A percentile compares a stretch with the other conserved stretches of the same genome.
These are phyloP conservation scores for Volutella citrinella DNA, from an alignment of 2,329 filamentous ascomycete genomes.

Conservation along the genomic window DNA sequence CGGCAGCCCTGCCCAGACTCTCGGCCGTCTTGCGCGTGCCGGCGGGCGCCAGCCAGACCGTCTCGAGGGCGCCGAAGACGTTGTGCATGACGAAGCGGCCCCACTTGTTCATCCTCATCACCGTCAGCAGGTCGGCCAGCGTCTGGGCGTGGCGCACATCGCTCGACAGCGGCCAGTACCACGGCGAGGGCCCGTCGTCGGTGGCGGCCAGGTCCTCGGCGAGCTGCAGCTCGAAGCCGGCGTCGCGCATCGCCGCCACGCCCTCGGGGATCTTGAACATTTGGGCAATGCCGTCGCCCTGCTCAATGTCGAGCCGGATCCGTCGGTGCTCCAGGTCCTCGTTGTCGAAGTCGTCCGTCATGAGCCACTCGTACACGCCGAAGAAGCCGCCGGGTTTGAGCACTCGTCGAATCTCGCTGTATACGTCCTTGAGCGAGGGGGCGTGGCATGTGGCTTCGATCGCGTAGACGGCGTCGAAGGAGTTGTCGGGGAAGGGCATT, in stretches of 20 bases:
- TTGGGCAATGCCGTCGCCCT: conserved; percentile 90
- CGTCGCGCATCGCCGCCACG: conserved; percentile 73
- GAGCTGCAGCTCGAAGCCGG: conserved; percentile 72
- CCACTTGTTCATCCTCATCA: conserved; percentile 79
- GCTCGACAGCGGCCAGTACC: conserved; percentile 83
- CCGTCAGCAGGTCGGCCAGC: conserved; percentile 70
- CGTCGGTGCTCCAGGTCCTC: conserved; percentile 76
- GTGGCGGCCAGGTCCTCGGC: conserved; percentile 55
- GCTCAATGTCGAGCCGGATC: conserved; percentile 87
- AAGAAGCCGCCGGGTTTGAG: conserved; percentile 93
- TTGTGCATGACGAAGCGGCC: conserved; percentile 69
- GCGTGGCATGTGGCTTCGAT: conserved; percentile 95
- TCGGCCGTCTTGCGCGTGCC: conserved; percentile 88
- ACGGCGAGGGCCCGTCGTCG: conserved; percentile 57
- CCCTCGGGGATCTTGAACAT: conserved; percentile 85
- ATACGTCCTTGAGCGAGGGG: conserved; percentile 80
- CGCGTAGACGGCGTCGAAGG: conserved; percentile 88
- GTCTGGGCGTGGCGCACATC: conserved; percentile 75
- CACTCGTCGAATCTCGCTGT: conserved; percentile 85
- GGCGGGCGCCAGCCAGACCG: conserved; percentile 64
- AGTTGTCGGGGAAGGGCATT: conserved; percentile 87
- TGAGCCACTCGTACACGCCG: conserved; percentile 95
- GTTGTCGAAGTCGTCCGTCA: conserved; percentile 93
- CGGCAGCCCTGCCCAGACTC: conserved; percentile 71
- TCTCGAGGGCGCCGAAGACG: conserved; percentile 71